phyloP scores from a whole-genome alignment of 306 rosid genomes.

The Coriaria nepalensis region DNA sequence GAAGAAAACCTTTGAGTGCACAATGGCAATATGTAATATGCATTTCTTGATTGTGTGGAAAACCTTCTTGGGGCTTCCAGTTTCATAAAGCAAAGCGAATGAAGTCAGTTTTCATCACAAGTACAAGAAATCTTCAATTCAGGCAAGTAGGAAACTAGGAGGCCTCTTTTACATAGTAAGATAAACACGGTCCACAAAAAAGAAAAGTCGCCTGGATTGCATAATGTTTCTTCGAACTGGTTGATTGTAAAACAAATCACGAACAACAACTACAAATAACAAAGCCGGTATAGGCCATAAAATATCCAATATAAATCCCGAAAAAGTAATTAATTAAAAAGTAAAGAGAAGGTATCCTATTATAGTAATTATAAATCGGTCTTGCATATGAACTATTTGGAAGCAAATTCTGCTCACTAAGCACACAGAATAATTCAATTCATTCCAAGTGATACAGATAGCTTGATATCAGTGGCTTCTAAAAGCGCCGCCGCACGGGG shows the following conservation, averaged over 20 bases:
- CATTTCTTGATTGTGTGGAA: slow-evolving; percentile 74
- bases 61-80: slow-evolving; percentile 71
- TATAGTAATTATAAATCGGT: no score
- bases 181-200: slow-evolving; percentile 7
- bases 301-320: background rate
- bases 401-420: no score
- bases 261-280: slow-evolving; percentile 52
- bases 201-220: slow-evolving; percentile 53
- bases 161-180: background rate
- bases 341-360: background rate
- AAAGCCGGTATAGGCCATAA: slow-evolving; percentile 9
- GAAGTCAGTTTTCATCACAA: slow-evolving; percentile 28
- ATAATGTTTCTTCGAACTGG: slow-evolving; percentile 82
- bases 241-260: slow-evolving; percentile 90
- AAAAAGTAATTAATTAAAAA: background rate
- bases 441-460: no score
- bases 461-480: no score
- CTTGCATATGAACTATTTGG: no score
- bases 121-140: slow-evolving; percentile 14
- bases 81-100: slow-evolving; percentile 17
- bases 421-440: no score
- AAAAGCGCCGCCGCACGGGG: no score
- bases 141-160: slow-evolving; percentile 13
- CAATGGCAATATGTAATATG: slow-evolving; percentile 46
- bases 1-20: slow-evolving; percentile 47